Evolutionary conservation across 2,329 filamentous ascomycete genomes (phyloP), one percentile per base, ranked within the genome.

Genomic region (Colletotrichum siamense): DNA sequence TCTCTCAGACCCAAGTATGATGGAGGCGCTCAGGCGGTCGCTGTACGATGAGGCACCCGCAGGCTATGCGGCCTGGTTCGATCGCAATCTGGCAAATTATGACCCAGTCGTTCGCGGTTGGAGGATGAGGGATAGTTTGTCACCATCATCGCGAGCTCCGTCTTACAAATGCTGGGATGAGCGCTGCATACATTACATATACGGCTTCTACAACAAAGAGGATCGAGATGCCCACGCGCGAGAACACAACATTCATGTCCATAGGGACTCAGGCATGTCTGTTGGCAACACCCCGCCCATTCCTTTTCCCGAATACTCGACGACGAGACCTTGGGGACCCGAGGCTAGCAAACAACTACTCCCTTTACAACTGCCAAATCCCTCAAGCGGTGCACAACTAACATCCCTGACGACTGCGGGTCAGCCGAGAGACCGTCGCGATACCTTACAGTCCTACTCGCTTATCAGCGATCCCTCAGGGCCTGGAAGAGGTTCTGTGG

Each of bases 81-180:
- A 91, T 71, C 87, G 86, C 77, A 90, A 91, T 77, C 79, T 91
- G 49, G 83, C 85, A 34, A 84, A 85, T 63, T 86, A 89, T 81
- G 89, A 91, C 77, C 87, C 88, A 18, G 82, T 88, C 64, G 83
- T 87, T 77, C 86, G 85, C 28, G 83, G 83, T 62, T 85, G 84
- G 83, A 83, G 83, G 74, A 79, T 84, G 72, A 84, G 84, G 71
- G 83, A 84, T 52, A 83, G 83, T 52, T 78, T 85, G 65, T 82
- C 83, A n/a, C 77, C 83, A n/a, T 82, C 57, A 81, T 82, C 57
- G 16, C 83, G 84, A 66, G 83, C 84, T 55, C 82, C 83, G 66
- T 88, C 88, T 13, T 88, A 88, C 81, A 92, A 90, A 81, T 92
- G 91, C 81, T 88, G 85, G 82, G 85, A 91, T 77, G 88, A 91